Base-by-base conservation (phyloP, 2,329 filamentous ascomycete species). In the Fusarium keratoplasticum region DNA sequence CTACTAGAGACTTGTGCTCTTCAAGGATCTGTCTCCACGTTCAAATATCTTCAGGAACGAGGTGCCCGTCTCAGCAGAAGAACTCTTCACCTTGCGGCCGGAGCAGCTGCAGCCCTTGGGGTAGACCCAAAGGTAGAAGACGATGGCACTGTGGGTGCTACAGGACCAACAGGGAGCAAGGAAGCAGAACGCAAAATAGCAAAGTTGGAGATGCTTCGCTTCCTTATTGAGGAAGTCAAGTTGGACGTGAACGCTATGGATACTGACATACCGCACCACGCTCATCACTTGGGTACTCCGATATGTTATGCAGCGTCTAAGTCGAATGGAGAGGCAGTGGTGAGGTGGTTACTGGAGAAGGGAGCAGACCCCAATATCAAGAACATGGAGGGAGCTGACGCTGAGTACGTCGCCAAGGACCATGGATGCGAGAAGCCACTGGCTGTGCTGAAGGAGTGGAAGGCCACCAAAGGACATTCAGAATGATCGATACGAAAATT, bases 171-270 rank as follows among this genome's bases (percentile, higher is more conserved):
- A 18, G 10, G 4, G 5, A 40, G 16, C 35, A 40, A 60, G 25
- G 57, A 60, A 13, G 25, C 11, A 1, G 18, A 42, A 9, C 25
- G 57, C 7, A 60, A 42, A n/a, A 42, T 2, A 13, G 25, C 36
- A 20, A 60, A 42, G 22, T 18, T 22, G 10, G 42, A 67, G 33
- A 64, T 70, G 57, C 61, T 72, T 25, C 52, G 35, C 13, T 71
- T 60, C 14, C 64, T 66, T 8, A 58, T 66, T 5, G 68, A 73
- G 20, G 61, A 63, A 2, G 35, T 18, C 25, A 60, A 42, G 57
- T 20, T 60, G 18, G 36, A 60, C 9, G 57, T 60, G 8, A 60
- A 60, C 5, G 57, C 57, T 14, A 60, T 42, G 36, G 57, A 60
- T 18, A 60, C 57, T 3, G 36, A 60, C 22, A 33, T 42, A 36